These are phyloP conservation scores for Cutaneotrichosporon daszewskae DNA, from an alignment of 1,284 basidiomycete genomes.

Conservation along the genomic window DNA sequence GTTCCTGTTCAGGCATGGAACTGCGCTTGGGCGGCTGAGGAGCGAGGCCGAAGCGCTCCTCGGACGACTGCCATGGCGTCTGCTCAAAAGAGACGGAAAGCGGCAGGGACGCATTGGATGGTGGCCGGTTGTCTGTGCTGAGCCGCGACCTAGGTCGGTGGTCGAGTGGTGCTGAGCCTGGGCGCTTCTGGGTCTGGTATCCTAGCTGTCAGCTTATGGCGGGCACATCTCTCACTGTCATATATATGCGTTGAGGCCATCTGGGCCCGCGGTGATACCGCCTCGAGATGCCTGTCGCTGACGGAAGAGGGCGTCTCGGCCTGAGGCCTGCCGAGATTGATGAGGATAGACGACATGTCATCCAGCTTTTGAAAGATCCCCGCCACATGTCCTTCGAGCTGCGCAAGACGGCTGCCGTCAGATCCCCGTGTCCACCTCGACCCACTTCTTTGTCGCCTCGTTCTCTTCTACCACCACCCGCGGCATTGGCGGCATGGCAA, in stretches of 20 bases:
- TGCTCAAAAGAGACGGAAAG: too few relatives aligned
- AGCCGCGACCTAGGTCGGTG: too few relatives aligned
- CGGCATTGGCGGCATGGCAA: conserved; percentile 22
- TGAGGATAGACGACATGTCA: conserved; percentile 6
- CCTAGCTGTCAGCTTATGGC: too few relatives aligned
- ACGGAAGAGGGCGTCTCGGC: not conserved
- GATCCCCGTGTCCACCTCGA: not conserved
- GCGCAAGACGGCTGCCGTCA: conserved; percentile 8
- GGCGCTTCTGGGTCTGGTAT: too few relatives aligned
- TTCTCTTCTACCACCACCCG: conserved; percentile 5
- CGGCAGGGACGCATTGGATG: too few relatives aligned
- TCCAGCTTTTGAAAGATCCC: conserved; percentile 18
- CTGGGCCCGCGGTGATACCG: not conserved
- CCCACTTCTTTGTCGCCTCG: conserved; percentile 5
- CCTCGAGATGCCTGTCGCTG: not conserved
- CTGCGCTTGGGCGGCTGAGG: too few relatives aligned
- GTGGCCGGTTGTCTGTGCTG: too few relatives aligned
- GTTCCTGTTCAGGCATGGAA: too few relatives aligned
- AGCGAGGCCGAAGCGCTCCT: too few relatives aligned
- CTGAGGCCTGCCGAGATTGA: not conserved
- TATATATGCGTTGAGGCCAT: not conserved
- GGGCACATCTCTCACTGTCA: too few relatives aligned
- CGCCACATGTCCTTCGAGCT: conserved; percentile 13
- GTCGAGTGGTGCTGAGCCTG: too few relatives aligned
- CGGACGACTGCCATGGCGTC: too few relatives aligned